A percentile compares a stretch with the other conserved stretches of the same genome.
phyloP scores from a whole-genome alignment of 2,329 filamentous ascomycete species.

The Acrodontium crateriforme region DNA sequence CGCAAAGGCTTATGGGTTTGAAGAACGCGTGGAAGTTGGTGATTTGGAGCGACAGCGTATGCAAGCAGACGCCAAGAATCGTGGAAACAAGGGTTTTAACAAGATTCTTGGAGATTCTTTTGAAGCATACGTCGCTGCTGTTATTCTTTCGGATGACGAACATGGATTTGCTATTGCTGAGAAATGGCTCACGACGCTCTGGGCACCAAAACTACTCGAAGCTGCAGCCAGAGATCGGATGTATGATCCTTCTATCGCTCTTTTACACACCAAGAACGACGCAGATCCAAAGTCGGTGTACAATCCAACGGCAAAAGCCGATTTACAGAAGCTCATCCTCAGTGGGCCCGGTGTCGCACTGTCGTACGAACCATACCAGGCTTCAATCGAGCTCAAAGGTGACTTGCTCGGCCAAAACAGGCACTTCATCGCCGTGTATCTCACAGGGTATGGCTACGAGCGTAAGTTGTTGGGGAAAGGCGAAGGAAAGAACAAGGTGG shows the following conservation, averaged over 20 bases:
- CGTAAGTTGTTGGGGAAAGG: slow-evolving; percentile 49
- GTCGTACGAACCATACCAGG: slow-evolving; percentile 36
- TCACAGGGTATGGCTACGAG: slow-evolving; percentile 56
- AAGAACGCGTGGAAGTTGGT: slow-evolving; percentile 45
- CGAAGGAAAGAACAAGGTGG: slow-evolving; percentile 51
- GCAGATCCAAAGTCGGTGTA: slow-evolving; percentile 18
- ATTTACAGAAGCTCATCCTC: slow-evolving; percentile 24
- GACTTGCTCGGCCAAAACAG: slow-evolving; percentile 33
- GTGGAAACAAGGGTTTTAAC: slow-evolving; percentile 43
- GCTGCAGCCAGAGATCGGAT: slow-evolving; percentile 12
- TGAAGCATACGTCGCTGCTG: slow-evolving; percentile 75
- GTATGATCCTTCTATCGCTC: slow-evolving; percentile 3
- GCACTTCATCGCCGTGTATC: slow-evolving; percentile 49
- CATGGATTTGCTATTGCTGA: slow-evolving; percentile 49
- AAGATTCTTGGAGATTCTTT: slow-evolving; percentile 82
- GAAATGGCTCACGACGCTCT: slow-evolving; percentile 61
- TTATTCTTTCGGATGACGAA: slow-evolving; percentile 53
- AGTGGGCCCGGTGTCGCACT: slow-evolving; percentile 22
- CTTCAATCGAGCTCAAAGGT: slow-evolving; percentile 42
- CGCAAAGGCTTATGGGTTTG: slow-evolving; percentile 56
- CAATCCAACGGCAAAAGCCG: slow-evolving; percentile 26
- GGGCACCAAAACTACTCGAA: slow-evolving; percentile 49
- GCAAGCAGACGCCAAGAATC: slow-evolving; percentile 19
- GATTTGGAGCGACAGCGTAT: slow-evolving; percentile 18
- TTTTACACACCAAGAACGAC: slow-evolving; percentile 16